Base-by-base conservation (phyloP, 306 rosid genomes). In the Castanea mollissima region DNA sequence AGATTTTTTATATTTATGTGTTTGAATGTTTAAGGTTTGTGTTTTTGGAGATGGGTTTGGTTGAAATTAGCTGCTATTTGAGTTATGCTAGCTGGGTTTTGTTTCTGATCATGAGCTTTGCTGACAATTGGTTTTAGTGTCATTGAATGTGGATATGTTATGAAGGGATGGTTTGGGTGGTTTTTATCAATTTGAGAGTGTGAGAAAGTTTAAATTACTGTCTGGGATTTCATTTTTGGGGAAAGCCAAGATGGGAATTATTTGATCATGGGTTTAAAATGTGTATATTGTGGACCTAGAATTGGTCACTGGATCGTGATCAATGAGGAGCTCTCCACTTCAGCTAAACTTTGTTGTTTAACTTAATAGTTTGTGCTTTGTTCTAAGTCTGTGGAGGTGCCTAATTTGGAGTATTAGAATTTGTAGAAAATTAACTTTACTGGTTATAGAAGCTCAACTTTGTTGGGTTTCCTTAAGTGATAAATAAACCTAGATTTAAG, bases 11-110 rank as follows among this genome's bases (percentile, higher is more conserved):
- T 58, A 52, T 34, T 79, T 49, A 54, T 64, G 78, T 31, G 52
- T 10, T 62, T 4, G 1, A 69, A 70, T 49, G 46, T 46, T 25
- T 46, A 19, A 5, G 19, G n/a, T 5, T 35, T 16, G 6, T 34
- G 23, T 38, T 15, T 59, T 76, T 64, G 18, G 13, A 31, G 64
- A 27, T 65, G 12, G 23, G 44, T 41, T 57, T 69, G 62, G 27
- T 80, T 80, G 63, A 46, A 68, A 44, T 57, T 27, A 25, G 58
- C 71, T 69, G 62, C 64, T 20, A 34, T 21, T 75, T 76, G 73
- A 75, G 68, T 18, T 20, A 20, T 55, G 27, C 51, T 79, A 25
- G 35, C 34, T 73, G 63, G 56, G 69, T 55, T 72, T 16, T 29
- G 57, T 73, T 73, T 21, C 27, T 12, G 65, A 9, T 31, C 14